A percentile compares a stretch with the other conserved stretches of the same genome.
These are phyloP conservation scores for Lagerstroemia fauriei DNA, from an alignment of 441 rosid species.

Conservation along the genomic window DNA sequence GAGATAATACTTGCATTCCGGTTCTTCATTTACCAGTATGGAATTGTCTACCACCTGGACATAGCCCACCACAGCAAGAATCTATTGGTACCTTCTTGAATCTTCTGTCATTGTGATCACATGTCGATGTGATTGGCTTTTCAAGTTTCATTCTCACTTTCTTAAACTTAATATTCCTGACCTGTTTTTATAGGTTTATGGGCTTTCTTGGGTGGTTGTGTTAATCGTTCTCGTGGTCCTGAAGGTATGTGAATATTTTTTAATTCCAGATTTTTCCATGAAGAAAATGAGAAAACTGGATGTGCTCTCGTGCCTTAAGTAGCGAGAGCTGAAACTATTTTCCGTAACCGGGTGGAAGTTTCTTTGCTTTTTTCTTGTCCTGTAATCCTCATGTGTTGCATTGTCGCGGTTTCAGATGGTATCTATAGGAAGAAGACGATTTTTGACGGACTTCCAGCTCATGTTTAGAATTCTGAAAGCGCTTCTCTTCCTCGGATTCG, in stretches of 20 bases:
- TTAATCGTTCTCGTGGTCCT: slow-evolving; percentile 59
- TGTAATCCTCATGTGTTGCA: slow-evolving; percentile 1
- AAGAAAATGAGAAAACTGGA: background rate
- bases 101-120: background rate
- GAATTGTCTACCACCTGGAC: slow-evolving; percentile 90
- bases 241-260: slow-evolving; percentile 57
- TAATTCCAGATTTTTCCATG: background rate
- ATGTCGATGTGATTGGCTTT: slow-evolving; percentile 17
- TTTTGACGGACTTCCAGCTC: slow-evolving; percentile 78
- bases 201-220: slow-evolving; percentile 82
- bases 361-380: background rate
- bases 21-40: slow-evolving; percentile 85
- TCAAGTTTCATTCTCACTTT: background rate
- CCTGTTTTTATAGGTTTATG: slow-evolving; percentile 58
- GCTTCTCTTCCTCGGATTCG: slow-evolving; percentile 86
- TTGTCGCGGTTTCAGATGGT: slow-evolving; percentile 57
- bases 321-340: background rate
- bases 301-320: background rate
- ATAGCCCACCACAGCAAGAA: slow-evolving; percentile 63
- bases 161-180: slow-evolving; percentile 11
- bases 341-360: background rate
- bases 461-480: slow-evolving; percentile 94
- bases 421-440: slow-evolving; percentile 80
- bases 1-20: slow-evolving; percentile 77
- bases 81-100: slow-evolving; percentile 50